Percentiles rank a stretch among this genome's conserved stretches.
phyloP scores from a whole-genome alignment of 371 early-diverging fungal species.

The Saksenaea oblongispora region DNA sequence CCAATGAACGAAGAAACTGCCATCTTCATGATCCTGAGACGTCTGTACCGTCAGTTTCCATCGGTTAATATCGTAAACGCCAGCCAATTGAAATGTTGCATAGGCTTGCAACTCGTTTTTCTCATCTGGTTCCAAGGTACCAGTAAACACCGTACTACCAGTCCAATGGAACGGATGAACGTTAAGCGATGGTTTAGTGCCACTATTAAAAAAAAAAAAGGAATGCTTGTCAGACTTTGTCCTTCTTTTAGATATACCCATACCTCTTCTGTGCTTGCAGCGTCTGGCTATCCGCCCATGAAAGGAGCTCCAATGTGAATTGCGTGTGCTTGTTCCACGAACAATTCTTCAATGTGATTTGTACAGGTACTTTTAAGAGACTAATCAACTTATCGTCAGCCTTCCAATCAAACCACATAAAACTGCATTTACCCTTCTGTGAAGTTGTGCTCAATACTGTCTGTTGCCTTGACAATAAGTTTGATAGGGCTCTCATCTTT shows the following conservation, averaged over 20 bases:
- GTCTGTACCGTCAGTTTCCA: slow-evolving; percentile 64
- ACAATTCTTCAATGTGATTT: slow-evolving; percentile 56
- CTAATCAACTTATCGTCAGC: slow-evolving; percentile 23
- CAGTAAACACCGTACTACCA: slow-evolving; percentile 57
- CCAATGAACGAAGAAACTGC: background rate
- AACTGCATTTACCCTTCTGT: slow-evolving; percentile 52
- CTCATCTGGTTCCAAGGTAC: slow-evolving; percentile 57
- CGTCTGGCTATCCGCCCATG: slow-evolving; percentile 41
- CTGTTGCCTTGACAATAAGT: slow-evolving; percentile 47
- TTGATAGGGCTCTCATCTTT: slow-evolving; percentile 75
- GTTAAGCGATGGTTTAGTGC: slow-evolving; percentile 34
- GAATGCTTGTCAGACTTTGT: background rate
- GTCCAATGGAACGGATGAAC: slow-evolving; percentile 63
- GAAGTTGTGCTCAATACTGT: slow-evolving; percentile 53
- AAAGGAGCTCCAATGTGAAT: slow-evolving; percentile 57
- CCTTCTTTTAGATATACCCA: background rate
- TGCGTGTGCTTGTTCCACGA: slow-evolving; percentile 63
- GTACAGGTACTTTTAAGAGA: slow-evolving; percentile 52
- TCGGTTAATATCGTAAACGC: slow-evolving; percentile 74
- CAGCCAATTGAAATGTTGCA: slow-evolving; percentile 62
- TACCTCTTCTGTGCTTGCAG: slow-evolving; percentile 10
- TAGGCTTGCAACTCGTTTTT: slow-evolving; percentile 39
- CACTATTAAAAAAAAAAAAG: background rate
- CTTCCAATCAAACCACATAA: no score
- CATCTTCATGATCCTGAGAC: slow-evolving; percentile 5